Evolutionary conservation across 2,329 filamentous ascomycete species (phyloP), one percentile per base, ranked within the genome.

Genomic region (Beauveria sp.): DNA sequence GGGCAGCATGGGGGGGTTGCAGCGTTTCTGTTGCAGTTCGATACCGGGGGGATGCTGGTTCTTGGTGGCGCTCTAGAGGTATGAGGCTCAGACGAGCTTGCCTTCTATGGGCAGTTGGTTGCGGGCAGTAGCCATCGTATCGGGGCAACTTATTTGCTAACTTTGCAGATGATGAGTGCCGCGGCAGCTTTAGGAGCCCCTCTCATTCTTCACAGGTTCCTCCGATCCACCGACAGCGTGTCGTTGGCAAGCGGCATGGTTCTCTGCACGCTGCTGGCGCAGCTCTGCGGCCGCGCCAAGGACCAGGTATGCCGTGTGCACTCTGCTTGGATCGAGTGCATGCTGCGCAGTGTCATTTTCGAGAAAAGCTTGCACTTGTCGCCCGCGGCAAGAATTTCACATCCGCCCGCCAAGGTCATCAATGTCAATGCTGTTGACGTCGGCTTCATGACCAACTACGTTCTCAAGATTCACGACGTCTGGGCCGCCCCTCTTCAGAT

Each of bases 401-500:
- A 58, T 31, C 54, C 60, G 9, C 14, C 60, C 16, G 60, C 60
- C 45, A 56, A 62, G 40, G 58, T 62, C 22, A 62, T 62, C 60
- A 62, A 62, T 28, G 12, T 62, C 38, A 58, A 58, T 16, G 46
- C 60, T n/a, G 53, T 56, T 5, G 60, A 62, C 45, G 53, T 62
- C 46, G 31, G 54, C 18, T 53, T 62, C 48, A 20, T 62, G 26
- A 53, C 54, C 24, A 59, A 62, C 54, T 59, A 62, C 24, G 54
- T 62, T 6, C 20, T 62, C n/a, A 59, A 59, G 38, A 54, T 62
- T 16, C 48, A 62, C 53, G 61, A 58, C 40, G 49, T 62, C 16
- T 59, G 48, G 61, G 59, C 54, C 50, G 54, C 61, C 22, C 60
- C 46, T 18, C 34, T 62, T n/a, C 60, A 62, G 48, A 62, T 62